Conservation (phyloP, 1,139 yeast species). For the Nadsonia starkeyi-henricii region DNA sequence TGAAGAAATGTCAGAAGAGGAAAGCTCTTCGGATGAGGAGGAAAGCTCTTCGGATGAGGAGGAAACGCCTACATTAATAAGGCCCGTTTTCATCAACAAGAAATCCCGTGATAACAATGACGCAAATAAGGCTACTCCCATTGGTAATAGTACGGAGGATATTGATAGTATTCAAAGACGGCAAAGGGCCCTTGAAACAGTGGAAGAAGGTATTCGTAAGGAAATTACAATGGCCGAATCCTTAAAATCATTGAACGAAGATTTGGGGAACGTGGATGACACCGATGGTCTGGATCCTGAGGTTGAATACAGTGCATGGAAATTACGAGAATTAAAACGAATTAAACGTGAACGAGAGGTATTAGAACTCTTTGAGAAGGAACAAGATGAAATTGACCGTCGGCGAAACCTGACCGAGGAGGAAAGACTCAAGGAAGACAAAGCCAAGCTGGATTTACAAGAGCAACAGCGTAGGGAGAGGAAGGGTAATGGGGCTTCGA, state of each 20-base stretch:
- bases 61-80: not conserved
- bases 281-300: conserved; percentile 42
- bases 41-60: conserved; percentile 9
- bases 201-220: conserved; percentile 19
- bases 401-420: conserved; percentile 22
- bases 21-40: conserved; percentile 7
- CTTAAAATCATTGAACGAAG: conserved; percentile 13
- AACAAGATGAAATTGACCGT: conserved; percentile 27
- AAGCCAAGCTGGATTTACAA: conserved; percentile 8
- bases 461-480: conserved; percentile 9
- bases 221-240: conserved; percentile 11
- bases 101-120: not conserved
- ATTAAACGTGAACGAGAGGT: conserved; percentile 30
- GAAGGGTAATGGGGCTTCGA: conserved; percentile 11
- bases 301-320: conserved; percentile 34
- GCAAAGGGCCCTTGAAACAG: conserved; percentile 19
- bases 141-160: no score
- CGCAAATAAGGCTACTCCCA: no score
- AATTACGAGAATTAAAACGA: conserved; percentile 29
- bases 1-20: conserved; percentile 3
- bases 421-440: conserved; percentile 16
- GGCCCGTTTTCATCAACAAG: conserved; percentile 4
- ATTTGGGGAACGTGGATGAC: conserved; percentile 32
- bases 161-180: conserved; percentile 7
- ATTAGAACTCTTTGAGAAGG: conserved; percentile 27